Evolutionary conservation across 495 filamentous ascomycete genomes (phyloP).

Genomic region (Hypoxylon rickii): DNA sequence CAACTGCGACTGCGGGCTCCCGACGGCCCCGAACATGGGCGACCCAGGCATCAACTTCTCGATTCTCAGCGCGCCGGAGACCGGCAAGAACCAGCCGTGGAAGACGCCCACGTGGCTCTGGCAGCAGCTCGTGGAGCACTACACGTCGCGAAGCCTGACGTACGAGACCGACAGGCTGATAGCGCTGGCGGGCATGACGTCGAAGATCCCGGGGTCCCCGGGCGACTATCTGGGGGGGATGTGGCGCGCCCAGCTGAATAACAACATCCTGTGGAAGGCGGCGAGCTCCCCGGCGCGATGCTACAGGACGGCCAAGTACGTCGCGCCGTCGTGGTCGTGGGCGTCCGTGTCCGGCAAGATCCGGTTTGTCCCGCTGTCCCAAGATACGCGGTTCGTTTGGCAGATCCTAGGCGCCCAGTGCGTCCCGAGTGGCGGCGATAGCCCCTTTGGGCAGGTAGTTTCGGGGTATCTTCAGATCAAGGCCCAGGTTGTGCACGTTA

Average conservation of each 20-base stretch:
- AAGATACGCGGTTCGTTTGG: slow-evolving; percentile 1
- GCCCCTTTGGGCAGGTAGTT: neutral
- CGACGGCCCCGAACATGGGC: neutral
- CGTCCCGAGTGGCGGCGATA: neutral
- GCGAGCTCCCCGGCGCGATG: neutral
- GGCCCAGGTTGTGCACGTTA: neutral
- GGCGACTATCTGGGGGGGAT: slow-evolving; percentile 15
- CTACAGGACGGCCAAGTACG: slow-evolving; percentile 1
- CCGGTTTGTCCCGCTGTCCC: slow-evolving; percentile 9
- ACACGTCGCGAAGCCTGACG: slow-evolving; percentile 10
- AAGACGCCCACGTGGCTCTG: slow-evolving; percentile 9
- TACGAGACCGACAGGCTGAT: slow-evolving; percentile 13
- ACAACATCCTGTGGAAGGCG: slow-evolving; percentile 16
- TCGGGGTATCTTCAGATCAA: slow-evolving; percentile 1
- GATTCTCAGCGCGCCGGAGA: neutral
- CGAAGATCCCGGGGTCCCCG: neutral
- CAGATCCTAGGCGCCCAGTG: neutral
- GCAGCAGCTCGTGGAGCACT: slow-evolving; percentile 18
- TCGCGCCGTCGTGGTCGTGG: slow-evolving; percentile 27
- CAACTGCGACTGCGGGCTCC: slow-evolving; percentile 3
- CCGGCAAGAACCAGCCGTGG: neutral
- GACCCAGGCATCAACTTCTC: slow-evolving; percentile 5
- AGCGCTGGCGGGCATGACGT: slow-evolving; percentile 15
- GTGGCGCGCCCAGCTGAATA: slow-evolving; percentile 8
- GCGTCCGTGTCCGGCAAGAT: slow-evolving; percentile 18